These are phyloP conservation scores for Coemansia sp. DNA, from an alignment of 192 early-diverging fungal species.

Conservation along the genomic window DNA sequence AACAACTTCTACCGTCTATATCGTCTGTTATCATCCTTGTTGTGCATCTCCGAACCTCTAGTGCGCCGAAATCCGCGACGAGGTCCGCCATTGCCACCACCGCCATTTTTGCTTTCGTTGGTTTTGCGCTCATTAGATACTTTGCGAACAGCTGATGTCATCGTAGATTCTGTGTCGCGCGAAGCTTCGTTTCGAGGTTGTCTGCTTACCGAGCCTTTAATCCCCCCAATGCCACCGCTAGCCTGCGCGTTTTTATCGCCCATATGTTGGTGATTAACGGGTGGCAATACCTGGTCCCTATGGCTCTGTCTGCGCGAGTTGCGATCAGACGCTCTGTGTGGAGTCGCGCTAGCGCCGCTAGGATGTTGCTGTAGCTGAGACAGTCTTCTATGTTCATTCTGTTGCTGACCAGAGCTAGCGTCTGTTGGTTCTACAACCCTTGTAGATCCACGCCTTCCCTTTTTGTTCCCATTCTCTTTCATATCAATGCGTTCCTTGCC, in stretches of 20 bases:
- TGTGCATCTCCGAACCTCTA: constrained; percentile 20
- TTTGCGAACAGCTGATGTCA: constrained; percentile 8
- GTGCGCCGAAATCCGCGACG: constrained; percentile 34
- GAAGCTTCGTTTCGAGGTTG: background rate
- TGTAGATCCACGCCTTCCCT: constrained; percentile 5
- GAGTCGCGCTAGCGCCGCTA: background rate
- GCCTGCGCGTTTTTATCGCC: constrained; percentile 1
- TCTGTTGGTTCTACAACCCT: background rate
- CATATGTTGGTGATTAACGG: background rate
- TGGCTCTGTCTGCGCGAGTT: constrained; percentile 1
- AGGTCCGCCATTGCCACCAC: constrained; percentile 4
- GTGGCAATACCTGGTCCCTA: background rate
- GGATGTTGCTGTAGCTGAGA: constrained; percentile 5
- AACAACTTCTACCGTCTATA: constrained; percentile 16
- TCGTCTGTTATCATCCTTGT: constrained; percentile 37
- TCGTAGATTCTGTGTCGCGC: background rate
- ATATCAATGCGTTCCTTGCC: background rate
- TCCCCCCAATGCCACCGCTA: background rate
- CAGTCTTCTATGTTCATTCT: constrained; percentile 10
- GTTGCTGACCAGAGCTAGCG: constrained; percentile 8
- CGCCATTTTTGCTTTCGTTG: background rate
- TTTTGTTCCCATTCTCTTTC: background rate
- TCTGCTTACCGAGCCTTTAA: background rate
- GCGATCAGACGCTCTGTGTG: background rate
- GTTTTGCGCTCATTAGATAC: constrained; percentile 11